Evolutionary conservation across 1,284 basidiomycete genomes (phyloP).

Genomic region (Ustilago loliicola): DNA sequence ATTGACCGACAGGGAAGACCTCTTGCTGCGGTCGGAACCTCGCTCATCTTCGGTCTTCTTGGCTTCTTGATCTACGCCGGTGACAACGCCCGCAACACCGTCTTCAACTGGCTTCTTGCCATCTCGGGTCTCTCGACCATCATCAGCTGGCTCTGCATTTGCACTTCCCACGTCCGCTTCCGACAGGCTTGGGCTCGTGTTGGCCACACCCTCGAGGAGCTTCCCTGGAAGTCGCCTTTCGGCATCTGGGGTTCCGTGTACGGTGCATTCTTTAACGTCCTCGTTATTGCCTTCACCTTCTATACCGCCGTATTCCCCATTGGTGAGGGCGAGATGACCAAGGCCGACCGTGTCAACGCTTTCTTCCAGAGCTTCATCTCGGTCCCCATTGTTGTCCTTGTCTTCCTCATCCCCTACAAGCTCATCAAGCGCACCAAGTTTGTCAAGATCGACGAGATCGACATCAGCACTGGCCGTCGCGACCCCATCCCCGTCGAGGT

Average conservation of each 20-base stretch:
- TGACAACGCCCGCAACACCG: slow-evolving; percentile 62
- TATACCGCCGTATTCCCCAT: slow-evolving; percentile 61
- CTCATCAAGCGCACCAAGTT: slow-evolving; percentile 47
- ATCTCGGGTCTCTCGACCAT: slow-evolving; percentile 74
- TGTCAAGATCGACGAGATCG: slow-evolving; percentile 61
- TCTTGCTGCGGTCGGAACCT: slow-evolving; percentile 70
- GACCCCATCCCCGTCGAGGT: slow-evolving; percentile 63
- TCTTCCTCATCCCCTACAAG: slow-evolving; percentile 57
- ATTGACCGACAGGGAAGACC: slow-evolving; percentile 74
- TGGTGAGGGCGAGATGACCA: slow-evolving; percentile 56
- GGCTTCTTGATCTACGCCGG: slow-evolving; percentile 71
- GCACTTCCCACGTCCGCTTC: slow-evolving; percentile 74
- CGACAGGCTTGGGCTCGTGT: slow-evolving; percentile 74
- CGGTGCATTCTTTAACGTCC: slow-evolving; percentile 70
- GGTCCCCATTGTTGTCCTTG: slow-evolving; percentile 53
- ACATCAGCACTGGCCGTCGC: slow-evolving; percentile 64
- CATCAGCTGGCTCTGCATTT: slow-evolving; percentile 71
- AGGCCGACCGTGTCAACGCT: slow-evolving; percentile 67
- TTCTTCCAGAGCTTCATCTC: slow-evolving; percentile 74
- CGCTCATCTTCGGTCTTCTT: slow-evolving; percentile 61
- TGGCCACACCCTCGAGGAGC: slow-evolving; percentile 73
- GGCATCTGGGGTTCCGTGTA: slow-evolving; percentile 73
- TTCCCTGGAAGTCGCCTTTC: slow-evolving; percentile 73
- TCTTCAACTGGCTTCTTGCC: slow-evolving; percentile 73
- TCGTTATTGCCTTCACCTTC: slow-evolving; percentile 56